Evolutionary conservation across 179 eudicot genomes (phyloP), one percentile per base, ranked within the genome.

Genomic region (Carnegiea gigantea): DNA sequence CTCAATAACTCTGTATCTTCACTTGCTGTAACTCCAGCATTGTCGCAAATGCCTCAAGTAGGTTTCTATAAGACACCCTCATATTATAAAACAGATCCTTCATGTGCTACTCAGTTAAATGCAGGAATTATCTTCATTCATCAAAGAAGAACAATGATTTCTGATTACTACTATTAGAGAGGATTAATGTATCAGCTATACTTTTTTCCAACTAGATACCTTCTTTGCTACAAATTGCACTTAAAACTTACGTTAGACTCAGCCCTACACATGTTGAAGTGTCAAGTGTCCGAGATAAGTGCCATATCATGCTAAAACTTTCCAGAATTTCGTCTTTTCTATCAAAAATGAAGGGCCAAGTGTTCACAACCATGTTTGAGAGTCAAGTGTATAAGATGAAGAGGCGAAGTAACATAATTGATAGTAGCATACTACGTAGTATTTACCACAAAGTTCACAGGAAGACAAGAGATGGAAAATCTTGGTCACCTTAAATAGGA

Each of bases 401-500:
- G 57, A 51, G 57, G 10, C 57, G 9, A 51, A 51, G 57, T 51
- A 51, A 51, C 57, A 51, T 12, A 48, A 51, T 18, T 53, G 43
- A 23, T 30, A 79, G 53, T 20, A 26, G 67, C 46, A 60, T 43
- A 77, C 6, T 17, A 33, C 36, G 36, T 33, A 33, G 36, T 33
- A 76, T 71, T 59, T 59, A 60, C 71, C 48, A 60, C 64, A 57
- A 78, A 78, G 67, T 13, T 36, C 13, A 70, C 21, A 54, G 62
- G 59, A 7, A 80, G 44, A 40, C 21, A 77, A 28, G 54, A 57
- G 74, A 24, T 13, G 73, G 43, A 30, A 12, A 28, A 76, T 26
- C 33, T 26, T 17, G 44, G 44, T 87, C 80, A 94, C 99, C 97
- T 96, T 96, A 88, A 96, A 96, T 81, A 96, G 95, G 85, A 96